A percentile compares a stretch with the other conserved stretches of the same genome.
Evolutionary conservation across 2,329 filamentous ascomycete species (phyloP).

Genomic region (Coniochaeta sp.): DNA sequence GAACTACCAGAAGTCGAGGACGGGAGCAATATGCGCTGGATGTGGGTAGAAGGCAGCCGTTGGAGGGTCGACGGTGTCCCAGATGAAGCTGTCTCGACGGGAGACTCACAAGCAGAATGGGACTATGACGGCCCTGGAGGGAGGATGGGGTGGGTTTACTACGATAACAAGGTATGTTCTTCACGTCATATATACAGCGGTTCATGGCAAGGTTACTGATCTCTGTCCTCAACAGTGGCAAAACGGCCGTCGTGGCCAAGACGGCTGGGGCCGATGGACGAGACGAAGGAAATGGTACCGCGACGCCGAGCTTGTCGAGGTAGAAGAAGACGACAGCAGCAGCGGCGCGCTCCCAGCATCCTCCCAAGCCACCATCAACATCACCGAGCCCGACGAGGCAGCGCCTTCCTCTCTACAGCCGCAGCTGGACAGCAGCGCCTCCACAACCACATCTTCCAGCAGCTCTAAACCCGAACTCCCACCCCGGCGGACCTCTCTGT

Average conservation of each 20-base stretch:
- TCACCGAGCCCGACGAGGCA: slow-evolving; percentile 6
- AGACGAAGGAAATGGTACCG: slow-evolving; percentile 92
- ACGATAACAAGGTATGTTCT: slow-evolving; percentile 77
- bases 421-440: slow-evolving; percentile 10
- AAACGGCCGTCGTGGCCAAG: slow-evolving; percentile 72
- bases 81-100: slow-evolving; percentile 34
- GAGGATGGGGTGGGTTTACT: slow-evolving; percentile 87
- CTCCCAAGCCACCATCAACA: slow-evolving; percentile 16
- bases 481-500: slow-evolving; percentile 5
- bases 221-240: slow-evolving; percentile 58
- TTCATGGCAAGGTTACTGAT: slow-evolving; percentile 56
- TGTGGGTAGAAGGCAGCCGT: slow-evolving; percentile 77
- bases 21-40: slow-evolving; percentile 47
- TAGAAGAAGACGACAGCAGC: slow-evolving; percentile 23
- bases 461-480: slow-evolving; percentile 1
- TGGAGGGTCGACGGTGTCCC: slow-evolving; percentile 79
- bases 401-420: neutral
- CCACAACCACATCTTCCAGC: slow-evolving; percentile 5
- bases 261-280: slow-evolving; percentile 94
- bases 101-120: slow-evolving; percentile 27
- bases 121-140: slow-evolving; percentile 54
- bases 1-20: slow-evolving; percentile 56
- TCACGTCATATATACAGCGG: slow-evolving; percentile 1
- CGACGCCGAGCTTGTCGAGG: slow-evolving; percentile 88
- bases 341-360: slow-evolving; percentile 27